Evolutionary conservation across 2,329 filamentous ascomycete genomes (phyloP).

Genomic region (Allantophomopsis lycopodina): DNA sequence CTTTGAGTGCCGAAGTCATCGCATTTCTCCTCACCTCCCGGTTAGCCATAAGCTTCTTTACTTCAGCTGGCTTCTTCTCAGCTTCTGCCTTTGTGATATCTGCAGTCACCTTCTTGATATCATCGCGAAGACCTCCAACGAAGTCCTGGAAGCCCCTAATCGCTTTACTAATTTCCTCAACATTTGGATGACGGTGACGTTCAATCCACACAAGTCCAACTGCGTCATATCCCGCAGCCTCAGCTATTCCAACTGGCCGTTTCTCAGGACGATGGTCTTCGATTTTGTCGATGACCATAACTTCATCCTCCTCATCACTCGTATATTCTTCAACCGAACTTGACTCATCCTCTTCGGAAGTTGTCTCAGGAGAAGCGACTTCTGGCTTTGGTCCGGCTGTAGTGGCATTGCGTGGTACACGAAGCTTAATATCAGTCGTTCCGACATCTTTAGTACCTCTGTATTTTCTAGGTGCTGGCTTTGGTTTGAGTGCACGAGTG

Average conservation of each 20-base stretch:
- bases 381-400: conserved; percentile 5
- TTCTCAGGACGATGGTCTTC: conserved; percentile 1
- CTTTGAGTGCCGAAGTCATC: conserved; percentile 35
- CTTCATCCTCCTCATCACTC: conserved; percentile 16
- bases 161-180: conserved; percentile 13
- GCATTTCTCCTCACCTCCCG: conserved; percentile 31
- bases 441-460: no score
- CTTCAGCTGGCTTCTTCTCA: conserved; percentile 9
- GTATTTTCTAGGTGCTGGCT: no score
- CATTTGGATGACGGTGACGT: conserved; percentile 17
- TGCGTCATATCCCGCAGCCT: conserved; percentile 37
- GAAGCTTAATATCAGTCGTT: neutral
- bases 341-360: conserved; percentile 14
- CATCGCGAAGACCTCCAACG: conserved; percentile 13
- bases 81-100: conserved; percentile 13
- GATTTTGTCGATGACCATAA: conserved; percentile 13
- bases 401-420: no score
- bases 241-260: conserved; percentile 27
- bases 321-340: conserved; percentile 19
- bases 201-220: conserved; percentile 35
- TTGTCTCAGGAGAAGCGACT: conserved; percentile 14
- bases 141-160: conserved; percentile 18
- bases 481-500: no score
- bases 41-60: conserved; percentile 24
- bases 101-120: conserved; percentile 13